A percentile compares a stretch with the other conserved stretches of the same genome.
phyloP scores from a whole-genome alignment of 2,329 filamentous ascomycete species.

The Helicocarpus griseus region DNA sequence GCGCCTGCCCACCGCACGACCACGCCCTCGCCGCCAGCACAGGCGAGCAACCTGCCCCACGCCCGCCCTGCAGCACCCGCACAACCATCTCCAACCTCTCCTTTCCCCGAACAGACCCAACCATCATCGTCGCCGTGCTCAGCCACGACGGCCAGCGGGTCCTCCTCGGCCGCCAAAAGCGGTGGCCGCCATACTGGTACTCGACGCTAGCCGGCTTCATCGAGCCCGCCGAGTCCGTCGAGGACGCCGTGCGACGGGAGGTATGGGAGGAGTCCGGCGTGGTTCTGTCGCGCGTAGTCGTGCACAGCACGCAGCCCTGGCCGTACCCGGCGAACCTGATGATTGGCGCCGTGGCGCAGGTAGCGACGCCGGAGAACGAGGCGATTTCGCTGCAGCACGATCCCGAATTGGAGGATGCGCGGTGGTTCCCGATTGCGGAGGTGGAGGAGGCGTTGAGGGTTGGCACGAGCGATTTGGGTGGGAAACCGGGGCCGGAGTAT shows the following conservation, averaged over 20 bases:
- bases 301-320: slow-evolving; percentile 81
- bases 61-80: slow-evolving; percentile 68
- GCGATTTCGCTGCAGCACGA: slow-evolving; percentile 75
- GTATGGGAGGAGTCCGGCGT: slow-evolving; percentile 83
- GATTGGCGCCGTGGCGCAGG: slow-evolving; percentile 79
- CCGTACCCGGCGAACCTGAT: slow-evolving; percentile 77
- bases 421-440: slow-evolving; percentile 79
- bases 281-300: slow-evolving; percentile 62
- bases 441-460: slow-evolving; percentile 61
- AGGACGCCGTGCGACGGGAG: slow-evolving; percentile 73
- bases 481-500: slow-evolving; percentile 54
- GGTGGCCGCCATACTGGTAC: slow-evolving; percentile 80
- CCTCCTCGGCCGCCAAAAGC: slow-evolving; percentile 74
- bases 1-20: slow-evolving; percentile 36
- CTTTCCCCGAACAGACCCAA: slow-evolving; percentile 88
- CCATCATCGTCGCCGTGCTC: slow-evolving; percentile 88
- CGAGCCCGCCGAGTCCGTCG: slow-evolving; percentile 74
- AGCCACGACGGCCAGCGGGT: slow-evolving; percentile 67
- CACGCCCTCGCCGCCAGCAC: slow-evolving; percentile 22
- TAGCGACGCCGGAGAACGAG: slow-evolving; percentile 67
- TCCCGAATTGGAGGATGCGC: slow-evolving; percentile 79
- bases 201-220: slow-evolving; percentile 80
- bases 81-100: slow-evolving; percentile 80
- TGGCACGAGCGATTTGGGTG: slow-evolving; percentile 59
- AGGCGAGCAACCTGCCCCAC: slow-evolving; percentile 24